These are phyloP conservation scores for Colletotrichum endophyticum DNA, from an alignment of 2,329 filamentous ascomycete species.

Conservation along the genomic window DNA sequence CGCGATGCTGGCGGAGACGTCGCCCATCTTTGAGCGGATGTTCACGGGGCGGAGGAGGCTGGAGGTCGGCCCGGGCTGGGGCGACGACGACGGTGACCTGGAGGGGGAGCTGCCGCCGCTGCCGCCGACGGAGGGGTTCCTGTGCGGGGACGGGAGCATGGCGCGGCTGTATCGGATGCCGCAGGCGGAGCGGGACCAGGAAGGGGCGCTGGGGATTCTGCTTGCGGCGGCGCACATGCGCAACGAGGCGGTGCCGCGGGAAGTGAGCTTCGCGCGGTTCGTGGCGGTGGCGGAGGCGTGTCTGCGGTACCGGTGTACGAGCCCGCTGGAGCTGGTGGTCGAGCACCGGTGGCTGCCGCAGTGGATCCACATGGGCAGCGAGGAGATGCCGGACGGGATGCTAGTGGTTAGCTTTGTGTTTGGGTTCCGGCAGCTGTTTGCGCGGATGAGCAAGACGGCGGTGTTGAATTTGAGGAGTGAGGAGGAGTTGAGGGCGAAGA, in stretches of 20 bases:
- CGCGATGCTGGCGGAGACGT: constrained; percentile 53
- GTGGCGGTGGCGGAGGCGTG: constrained; percentile 57
- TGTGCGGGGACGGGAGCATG: constrained; percentile 47
- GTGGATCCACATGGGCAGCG: constrained; percentile 52
- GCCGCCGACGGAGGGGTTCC: constrained; percentile 36
- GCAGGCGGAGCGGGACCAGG: constrained; percentile 49
- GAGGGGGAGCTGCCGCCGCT: constrained; percentile 34
- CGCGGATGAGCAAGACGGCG: constrained; percentile 52
- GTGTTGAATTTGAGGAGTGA: constrained; percentile 51
- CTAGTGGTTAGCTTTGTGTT: constrained; percentile 59
- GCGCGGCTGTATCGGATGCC: constrained; percentile 58
- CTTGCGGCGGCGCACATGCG: constrained; percentile 59
- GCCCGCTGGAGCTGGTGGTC: constrained; percentile 53
- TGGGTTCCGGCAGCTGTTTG: constrained; percentile 53
- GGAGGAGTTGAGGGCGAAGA: constrained; percentile 44
- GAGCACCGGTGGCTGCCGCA: constrained; percentile 57
- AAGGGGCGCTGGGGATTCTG: constrained; percentile 48
- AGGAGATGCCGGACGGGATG: constrained; percentile 54
- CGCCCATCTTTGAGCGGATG: constrained; percentile 56
- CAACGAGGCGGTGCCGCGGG: constrained; percentile 47
- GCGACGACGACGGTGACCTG: constrained; percentile 42
- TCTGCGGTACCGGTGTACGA: constrained; percentile 55
- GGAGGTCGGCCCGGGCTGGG: constrained; percentile 27
- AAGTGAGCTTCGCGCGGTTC: constrained; percentile 53
- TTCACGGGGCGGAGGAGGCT: constrained; percentile 37